These are phyloP conservation scores for Mycosphaerella sp. DNA, from an alignment of 2,329 filamentous ascomycete genomes.

Conservation along the genomic window DNA sequence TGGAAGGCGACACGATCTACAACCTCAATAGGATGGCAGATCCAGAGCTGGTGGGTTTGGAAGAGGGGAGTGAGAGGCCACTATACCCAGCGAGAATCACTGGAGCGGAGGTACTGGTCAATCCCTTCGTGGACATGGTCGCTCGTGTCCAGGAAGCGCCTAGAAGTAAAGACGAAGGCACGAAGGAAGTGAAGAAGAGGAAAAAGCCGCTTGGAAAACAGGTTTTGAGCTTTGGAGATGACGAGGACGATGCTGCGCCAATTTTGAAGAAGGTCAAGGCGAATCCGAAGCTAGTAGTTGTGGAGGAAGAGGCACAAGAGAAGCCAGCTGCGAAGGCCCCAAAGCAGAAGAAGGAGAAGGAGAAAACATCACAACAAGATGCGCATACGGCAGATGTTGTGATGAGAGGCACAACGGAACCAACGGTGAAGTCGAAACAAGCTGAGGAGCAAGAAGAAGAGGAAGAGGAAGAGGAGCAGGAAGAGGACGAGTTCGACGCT, in stretches of 20 bases:
- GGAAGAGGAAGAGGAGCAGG: constrained; percentile 24
- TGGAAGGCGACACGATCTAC: constrained; percentile 92
- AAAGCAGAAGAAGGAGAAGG: constrained; percentile 19
- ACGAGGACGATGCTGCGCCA: constrained; percentile 58
- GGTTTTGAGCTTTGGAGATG: constrained; percentile 66
- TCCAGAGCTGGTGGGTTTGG: constrained; percentile 60
- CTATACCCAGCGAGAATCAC: constrained; percentile 79
- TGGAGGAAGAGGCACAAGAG: constrained; percentile 28
- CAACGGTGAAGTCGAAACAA: neutral
- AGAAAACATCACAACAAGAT: constrained; percentile 13
- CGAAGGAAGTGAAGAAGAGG: constrained; percentile 52
- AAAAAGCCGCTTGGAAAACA: constrained; percentile 72
- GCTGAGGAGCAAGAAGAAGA: constrained; percentile 7
- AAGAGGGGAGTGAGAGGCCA: constrained; percentile 69
- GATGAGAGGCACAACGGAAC: neutral
- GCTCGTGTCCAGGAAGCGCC: constrained; percentile 56
- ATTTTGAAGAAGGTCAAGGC: constrained; percentile 71
- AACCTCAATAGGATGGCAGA: constrained; percentile 93
- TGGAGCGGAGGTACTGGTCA: constrained; percentile 67
- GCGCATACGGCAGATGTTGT: constrained; percentile 15
- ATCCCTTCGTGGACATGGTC: constrained; percentile 76
- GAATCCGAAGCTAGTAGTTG: constrained; percentile 64
- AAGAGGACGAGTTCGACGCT: constrained; percentile 14
- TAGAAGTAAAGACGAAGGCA: constrained; percentile 44
- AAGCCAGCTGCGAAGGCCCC: constrained; percentile 21